A percentile compares a stretch with the other conserved stretches of the same genome.
Evolutionary conservation across 768 basidiomycete genomes (phyloP).

Genomic region (Amanita polypyramis): DNA sequence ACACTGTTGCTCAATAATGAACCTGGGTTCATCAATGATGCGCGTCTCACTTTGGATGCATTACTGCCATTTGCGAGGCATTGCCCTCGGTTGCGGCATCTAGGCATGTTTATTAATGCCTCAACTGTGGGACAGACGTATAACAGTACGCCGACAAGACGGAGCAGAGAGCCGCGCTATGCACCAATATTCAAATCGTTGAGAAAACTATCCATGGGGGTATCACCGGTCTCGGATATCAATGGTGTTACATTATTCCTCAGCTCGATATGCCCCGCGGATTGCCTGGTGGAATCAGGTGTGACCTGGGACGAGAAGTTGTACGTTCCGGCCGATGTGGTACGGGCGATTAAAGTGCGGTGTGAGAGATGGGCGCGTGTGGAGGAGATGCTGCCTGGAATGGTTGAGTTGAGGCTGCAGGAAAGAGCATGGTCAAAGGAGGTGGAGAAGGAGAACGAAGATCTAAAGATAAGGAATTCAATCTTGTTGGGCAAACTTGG

Average conservation of each 20-base stretch:
- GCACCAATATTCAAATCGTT: slow-evolving; percentile 21
- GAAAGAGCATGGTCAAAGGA: slow-evolving; percentile 28
- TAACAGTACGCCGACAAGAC: slow-evolving; percentile 10
- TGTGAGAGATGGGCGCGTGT: slow-evolving; percentile 33
- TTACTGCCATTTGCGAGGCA: slow-evolving; percentile 30
- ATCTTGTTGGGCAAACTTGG: slow-evolving; percentile 27
- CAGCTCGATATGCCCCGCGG: slow-evolving; percentile 36
- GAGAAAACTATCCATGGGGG: slow-evolving; percentile 34
- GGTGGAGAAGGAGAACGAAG: slow-evolving; percentile 37
- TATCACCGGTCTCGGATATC: slow-evolving; percentile 33
- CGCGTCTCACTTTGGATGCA: slow-evolving; percentile 26
- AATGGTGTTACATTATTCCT: slow-evolving; percentile 41
- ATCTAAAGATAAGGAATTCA: slow-evolving; percentile 33
- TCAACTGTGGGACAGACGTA: slow-evolving; percentile 15
- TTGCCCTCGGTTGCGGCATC: slow-evolving; percentile 27
- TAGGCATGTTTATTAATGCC: slow-evolving; percentile 32
- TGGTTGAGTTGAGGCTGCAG: slow-evolving; percentile 32
- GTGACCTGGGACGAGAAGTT: slow-evolving; percentile 34
- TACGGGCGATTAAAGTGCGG: slow-evolving; percentile 12
- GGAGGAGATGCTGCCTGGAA: slow-evolving; percentile 28
- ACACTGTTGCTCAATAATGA: slow-evolving; percentile 36
- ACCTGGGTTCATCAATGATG: slow-evolving; percentile 21
- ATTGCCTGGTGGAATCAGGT: slow-evolving; percentile 32
- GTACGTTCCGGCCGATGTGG: slow-evolving; percentile 3
- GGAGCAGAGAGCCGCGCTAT: slow-evolving; percentile 10